Evolutionary conservation across 495 filamentous ascomycete species (phyloP).

Genomic region (Penicillium waksmanii): DNA sequence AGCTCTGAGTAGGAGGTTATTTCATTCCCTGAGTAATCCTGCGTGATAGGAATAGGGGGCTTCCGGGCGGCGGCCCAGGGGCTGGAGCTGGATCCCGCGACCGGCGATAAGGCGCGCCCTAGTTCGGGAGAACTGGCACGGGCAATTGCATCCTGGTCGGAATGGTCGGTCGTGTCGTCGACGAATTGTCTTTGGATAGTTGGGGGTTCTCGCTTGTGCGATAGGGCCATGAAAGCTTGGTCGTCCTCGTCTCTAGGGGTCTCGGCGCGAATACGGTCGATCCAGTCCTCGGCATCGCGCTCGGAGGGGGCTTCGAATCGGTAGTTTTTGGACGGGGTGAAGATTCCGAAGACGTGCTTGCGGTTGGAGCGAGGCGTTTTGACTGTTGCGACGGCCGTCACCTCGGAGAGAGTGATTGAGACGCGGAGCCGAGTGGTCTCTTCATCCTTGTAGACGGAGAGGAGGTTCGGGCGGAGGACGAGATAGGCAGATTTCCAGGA

Average conservation of each 20-base stretch:
- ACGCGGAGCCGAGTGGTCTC: slow-evolving; percentile 86
- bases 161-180: slow-evolving; percentile 53
- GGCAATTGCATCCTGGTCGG: slow-evolving; percentile 37
- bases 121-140: slow-evolving; percentile 52
- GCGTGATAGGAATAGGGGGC: slow-evolving; percentile 55
- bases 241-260: slow-evolving; percentile 86
- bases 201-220: slow-evolving; percentile 48
- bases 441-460: slow-evolving; percentile 93
- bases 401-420: slow-evolving; percentile 83
- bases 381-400: slow-evolving; percentile 86
- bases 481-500: slow-evolving; percentile 89
- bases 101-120: slow-evolving; percentile 35
- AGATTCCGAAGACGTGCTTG: slow-evolving; percentile 87
- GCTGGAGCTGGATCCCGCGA: slow-evolving; percentile 11
- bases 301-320: slow-evolving; percentile 77
- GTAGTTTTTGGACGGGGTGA: slow-evolving; percentile 87
- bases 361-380: slow-evolving; percentile 84
- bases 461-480: slow-evolving; percentile 88
- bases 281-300: slow-evolving; percentile 85
- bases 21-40: slow-evolving; percentile 89
- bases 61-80: slow-evolving; percentile 24
- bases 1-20: slow-evolving; percentile 88
- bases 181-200: slow-evolving; percentile 40
- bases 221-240: slow-evolving; percentile 65
- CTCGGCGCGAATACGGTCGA: slow-evolving; percentile 75